Evolutionary conservation across 148 eudicot species (phyloP).

Genomic region (Selenicereus undatus): DNA sequence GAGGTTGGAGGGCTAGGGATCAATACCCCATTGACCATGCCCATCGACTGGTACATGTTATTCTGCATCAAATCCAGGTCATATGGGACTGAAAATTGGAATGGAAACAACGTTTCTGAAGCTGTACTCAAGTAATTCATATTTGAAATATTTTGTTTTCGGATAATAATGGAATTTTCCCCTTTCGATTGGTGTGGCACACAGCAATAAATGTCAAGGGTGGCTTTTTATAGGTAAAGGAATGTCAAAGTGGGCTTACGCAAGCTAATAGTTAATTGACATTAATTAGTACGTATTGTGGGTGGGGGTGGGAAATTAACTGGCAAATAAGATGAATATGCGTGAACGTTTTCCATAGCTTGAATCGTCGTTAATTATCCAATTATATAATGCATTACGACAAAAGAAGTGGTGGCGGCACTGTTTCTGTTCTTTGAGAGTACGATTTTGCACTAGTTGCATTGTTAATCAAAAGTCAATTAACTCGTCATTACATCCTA

Average conservation of each 20-base stretch:
- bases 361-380: neutral
- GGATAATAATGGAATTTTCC: neutral
- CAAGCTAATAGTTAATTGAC: slow-evolving; percentile 14
- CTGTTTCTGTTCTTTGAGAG: slow-evolving; percentile 1
- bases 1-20: slow-evolving; percentile 31
- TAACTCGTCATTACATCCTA: too few relatives aligned
- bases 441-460: neutral
- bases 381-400: slow-evolving; percentile 15
- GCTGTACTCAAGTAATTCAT: slow-evolving; percentile 30
- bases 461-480: neutral
- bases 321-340: slow-evolving; percentile 33
- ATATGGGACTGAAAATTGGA: slow-evolving; percentile 22
- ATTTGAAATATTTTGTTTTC: slow-evolving; percentile 10
- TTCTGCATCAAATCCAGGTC: slow-evolving; percentile 23
- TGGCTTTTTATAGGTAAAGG: slow-evolving; percentile 21
- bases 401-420: slow-evolving; percentile 9
- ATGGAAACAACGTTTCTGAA: slow-evolving; percentile 22
- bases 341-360: slow-evolving; percentile 27
- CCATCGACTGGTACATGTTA: slow-evolving; percentile 22
- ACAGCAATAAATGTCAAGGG: neutral
- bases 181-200: neutral
- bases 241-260: slow-evolving; percentile 32
- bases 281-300: slow-evolving; percentile 2
- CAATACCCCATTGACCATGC: slow-evolving; percentile 9
- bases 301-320: neutral